A percentile compares a stretch with the other conserved stretches of the same genome.
phyloP scores from a whole-genome alignment of 495 filamentous ascomycete genomes.

The Jackrogersella minutella region DNA sequence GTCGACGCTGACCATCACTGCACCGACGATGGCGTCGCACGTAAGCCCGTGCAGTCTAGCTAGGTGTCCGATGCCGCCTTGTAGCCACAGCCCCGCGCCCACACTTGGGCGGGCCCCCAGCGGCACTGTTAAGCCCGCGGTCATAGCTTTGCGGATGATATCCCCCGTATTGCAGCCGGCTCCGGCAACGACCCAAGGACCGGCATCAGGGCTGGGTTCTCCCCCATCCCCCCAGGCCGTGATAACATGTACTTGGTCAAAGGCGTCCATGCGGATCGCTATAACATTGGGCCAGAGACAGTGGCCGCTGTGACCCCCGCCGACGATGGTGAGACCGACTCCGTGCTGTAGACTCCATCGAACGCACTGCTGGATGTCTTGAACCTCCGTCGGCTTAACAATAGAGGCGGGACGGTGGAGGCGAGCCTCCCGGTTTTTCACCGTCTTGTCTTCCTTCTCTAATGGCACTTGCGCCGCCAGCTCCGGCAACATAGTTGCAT shows the following conservation, averaged over 20 bases:
- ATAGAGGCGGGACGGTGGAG: conserved; percentile 55
- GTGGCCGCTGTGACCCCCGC: conserved; percentile 68
- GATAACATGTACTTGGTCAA: conserved; percentile 61
- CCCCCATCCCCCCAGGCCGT: not conserved
- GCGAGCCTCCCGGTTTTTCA: conserved; percentile 65
- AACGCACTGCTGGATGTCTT: conserved; percentile 65
- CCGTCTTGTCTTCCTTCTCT: conserved; percentile 40
- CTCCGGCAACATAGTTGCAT: conserved; percentile 58
- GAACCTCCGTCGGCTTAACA: conserved; percentile 58
- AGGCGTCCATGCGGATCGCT: conserved; percentile 65
- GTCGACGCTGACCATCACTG: conserved; percentile 63
- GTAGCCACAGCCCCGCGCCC: conserved; percentile 68
- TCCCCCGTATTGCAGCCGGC: conserved; percentile 65
- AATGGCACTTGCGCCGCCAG: conserved; percentile 59
- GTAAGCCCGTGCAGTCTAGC: conserved; percentile 64
- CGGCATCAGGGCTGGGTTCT: not conserved
- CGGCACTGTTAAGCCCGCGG: conserved; percentile 62
- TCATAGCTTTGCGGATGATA: conserved; percentile 62
- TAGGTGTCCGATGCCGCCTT: conserved; percentile 71
- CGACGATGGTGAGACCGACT: conserved; percentile 60
- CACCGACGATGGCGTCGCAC: conserved; percentile 68
- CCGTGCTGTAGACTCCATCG: conserved; percentile 64
- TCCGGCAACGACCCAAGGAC: conserved; percentile 48
- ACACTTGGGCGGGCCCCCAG: conserved; percentile 68
- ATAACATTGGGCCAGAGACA: conserved; percentile 64